phyloP scores from a whole-genome alignment of 1,284 basidiomycete genomes.

The Acaromyces ingoldii region DNA sequence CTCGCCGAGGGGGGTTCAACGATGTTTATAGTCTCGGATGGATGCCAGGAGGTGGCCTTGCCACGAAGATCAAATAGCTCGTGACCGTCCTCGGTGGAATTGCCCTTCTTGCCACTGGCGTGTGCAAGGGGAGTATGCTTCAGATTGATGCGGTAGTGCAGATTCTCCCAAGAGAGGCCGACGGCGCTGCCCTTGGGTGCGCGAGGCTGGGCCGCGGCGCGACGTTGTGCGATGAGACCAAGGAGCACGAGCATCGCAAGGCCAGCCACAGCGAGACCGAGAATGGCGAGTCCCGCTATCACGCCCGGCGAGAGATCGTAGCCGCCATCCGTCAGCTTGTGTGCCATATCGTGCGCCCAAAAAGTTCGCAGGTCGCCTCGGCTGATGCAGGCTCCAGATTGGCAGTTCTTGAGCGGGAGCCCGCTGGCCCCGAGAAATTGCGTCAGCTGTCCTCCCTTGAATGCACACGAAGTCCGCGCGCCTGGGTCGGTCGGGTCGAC shows the following conservation, averaged over 20 bases:
- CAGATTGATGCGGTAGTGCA: conserved; percentile 20
- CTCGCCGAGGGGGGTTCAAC: too few relatives aligned
- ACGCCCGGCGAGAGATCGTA: conserved; percentile 23
- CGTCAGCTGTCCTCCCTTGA: conserved; percentile 23
- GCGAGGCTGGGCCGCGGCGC: conserved; percentile 16
- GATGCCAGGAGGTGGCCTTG: neutral
- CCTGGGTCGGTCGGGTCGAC: conserved; percentile 20
- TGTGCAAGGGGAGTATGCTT: too few relatives aligned
- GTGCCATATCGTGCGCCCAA: conserved; percentile 12
- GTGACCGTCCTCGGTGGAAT: neutral
- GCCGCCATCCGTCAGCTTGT: neutral
- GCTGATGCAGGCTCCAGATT: conserved; percentile 28
- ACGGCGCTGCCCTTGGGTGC: conserved; percentile 13
- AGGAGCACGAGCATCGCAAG: conserved; percentile 16
- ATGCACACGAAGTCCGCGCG: conserved; percentile 22
- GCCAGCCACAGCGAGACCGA: conserved; percentile 21
- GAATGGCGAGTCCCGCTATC: conserved; percentile 31
- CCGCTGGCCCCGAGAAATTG: conserved; percentile 29
- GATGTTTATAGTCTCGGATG: neutral
- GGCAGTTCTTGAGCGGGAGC: conserved; percentile 25
- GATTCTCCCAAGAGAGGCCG: conserved; percentile 26
- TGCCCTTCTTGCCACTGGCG: too few relatives aligned
- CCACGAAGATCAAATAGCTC: neutral
- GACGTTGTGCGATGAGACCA: conserved; percentile 19
- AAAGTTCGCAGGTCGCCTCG: conserved; percentile 22